A percentile compares a stretch with the other conserved stretches of the same genome.
These are phyloP conservation scores for Hyphochytrium catenoides DNA, from an alignment of 352 stramenopile genomes.

Conservation along the genomic window DNA sequence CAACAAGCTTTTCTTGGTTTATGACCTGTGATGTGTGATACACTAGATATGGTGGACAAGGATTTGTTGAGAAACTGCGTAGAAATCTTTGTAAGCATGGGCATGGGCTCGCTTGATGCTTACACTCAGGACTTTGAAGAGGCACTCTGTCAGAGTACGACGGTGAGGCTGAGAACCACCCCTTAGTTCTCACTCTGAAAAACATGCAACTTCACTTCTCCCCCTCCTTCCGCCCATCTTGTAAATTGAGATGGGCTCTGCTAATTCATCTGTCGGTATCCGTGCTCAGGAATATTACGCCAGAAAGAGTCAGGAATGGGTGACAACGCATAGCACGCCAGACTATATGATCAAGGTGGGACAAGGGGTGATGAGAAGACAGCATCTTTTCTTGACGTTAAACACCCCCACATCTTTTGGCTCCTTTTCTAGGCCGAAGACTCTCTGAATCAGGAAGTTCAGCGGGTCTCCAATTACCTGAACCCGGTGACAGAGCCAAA, in stretches of 20 bases:
- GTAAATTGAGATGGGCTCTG: too few relatives aligned
- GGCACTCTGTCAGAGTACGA: conserved; percentile 73
- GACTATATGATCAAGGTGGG: conserved; percentile 92
- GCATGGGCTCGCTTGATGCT: conserved; percentile 82
- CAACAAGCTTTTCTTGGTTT: too few relatives aligned
- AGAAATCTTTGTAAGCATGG: conserved; percentile 96
- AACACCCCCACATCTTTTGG: conserved; percentile 2
- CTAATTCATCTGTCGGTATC: not conserved
- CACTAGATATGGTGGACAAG: conserved; percentile 93
- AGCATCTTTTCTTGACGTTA: conserved; percentile 10
- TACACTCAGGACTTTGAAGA: conserved; percentile 88
- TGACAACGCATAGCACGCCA: conserved; percentile 87
- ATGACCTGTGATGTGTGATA: too few relatives aligned
- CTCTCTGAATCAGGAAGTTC: conserved; percentile 39
- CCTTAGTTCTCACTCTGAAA: too few relatives aligned
- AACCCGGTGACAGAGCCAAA: conserved; percentile 87
- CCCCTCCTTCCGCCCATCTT: too few relatives aligned
- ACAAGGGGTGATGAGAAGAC: conserved; percentile 43
- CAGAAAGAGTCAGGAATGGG: conserved; percentile 89
- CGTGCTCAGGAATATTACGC: conserved; percentile 87
- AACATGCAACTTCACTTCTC: too few relatives aligned
- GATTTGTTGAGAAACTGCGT: conserved; percentile 86
- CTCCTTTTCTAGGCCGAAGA: conserved; percentile 28
- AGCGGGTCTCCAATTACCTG: conserved; percentile 82
- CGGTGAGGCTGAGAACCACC: too few relatives aligned